These are phyloP conservation scores for Moesziomyces aphidis DNA, from an alignment of 1,284 basidiomycete genomes.

Conservation along the genomic window DNA sequence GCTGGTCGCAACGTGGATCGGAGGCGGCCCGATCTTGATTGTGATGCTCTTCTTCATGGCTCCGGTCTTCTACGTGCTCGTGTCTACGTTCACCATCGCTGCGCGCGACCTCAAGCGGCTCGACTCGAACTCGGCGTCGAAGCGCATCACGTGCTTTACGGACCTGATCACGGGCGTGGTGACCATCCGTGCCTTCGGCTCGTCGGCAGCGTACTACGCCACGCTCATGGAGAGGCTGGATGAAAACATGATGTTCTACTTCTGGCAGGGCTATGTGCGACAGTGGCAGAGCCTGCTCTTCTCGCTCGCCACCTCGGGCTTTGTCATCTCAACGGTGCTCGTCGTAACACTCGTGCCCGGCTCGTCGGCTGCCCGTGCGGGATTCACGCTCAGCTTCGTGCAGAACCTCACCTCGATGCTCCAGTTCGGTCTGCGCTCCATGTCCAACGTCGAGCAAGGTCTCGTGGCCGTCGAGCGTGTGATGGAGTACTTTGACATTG, in stretches of 20 bases:
- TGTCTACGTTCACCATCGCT: conserved; percentile 82
- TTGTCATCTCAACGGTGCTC: conserved; percentile 57
- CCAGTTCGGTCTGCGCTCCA: conserved; percentile 59
- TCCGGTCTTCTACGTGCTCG: conserved; percentile 58
- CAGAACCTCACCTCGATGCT: conserved; percentile 53
- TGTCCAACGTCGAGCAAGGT: conserved; percentile 68
- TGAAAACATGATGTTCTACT: conserved; percentile 89
- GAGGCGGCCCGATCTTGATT: conserved; percentile 78
- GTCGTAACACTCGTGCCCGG: conserved; percentile 44
- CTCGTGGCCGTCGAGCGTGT: conserved; percentile 66
- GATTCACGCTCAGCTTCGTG: conserved; percentile 61
- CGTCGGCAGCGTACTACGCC: conserved; percentile 70
- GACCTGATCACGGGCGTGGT: conserved; percentile 88
- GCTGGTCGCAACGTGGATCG: conserved; percentile 76
- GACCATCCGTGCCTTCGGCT: conserved; percentile 82
- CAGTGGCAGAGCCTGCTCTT: conserved; percentile 84
- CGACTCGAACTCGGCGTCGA: conserved; percentile 76
- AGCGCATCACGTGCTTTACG: conserved; percentile 83
- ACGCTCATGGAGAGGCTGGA: conserved; percentile 76
- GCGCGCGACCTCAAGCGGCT: conserved; percentile 88
- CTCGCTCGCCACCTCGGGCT: conserved; percentile 60
- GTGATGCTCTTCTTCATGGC: conserved; percentile 69
- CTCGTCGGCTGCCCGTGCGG: conserved; percentile 31
- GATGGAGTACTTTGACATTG: conserved; percentile 57
- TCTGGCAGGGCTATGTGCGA: conserved; percentile 82